Evolutionary conservation across 164 flowering plant genomes (phyloP).

Genomic region (Dillenia suffruticosa): DNA sequence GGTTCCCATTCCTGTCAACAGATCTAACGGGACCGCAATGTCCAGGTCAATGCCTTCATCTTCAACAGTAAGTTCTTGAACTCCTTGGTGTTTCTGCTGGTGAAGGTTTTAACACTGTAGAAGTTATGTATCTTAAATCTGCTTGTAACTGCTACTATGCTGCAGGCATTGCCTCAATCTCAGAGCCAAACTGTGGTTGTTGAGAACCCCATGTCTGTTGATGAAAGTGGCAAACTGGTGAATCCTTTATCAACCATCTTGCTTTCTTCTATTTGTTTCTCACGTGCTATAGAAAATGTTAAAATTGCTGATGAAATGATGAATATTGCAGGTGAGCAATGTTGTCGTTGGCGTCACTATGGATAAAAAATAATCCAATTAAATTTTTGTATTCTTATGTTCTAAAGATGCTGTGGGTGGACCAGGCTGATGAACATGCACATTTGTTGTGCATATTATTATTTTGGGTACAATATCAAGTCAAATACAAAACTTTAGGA

Average conservation of each 20-base stretch:
- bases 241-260: neutral
- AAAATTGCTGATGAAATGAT: neutral
- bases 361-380: conserved; percentile 41
- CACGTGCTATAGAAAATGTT: neutral
- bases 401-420: no score
- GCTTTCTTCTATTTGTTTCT: neutral
- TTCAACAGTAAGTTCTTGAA: conserved; percentile 50
- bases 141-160: neutral
- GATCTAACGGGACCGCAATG: conserved; percentile 47
- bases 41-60: conserved; percentile 46
- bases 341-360: conserved; percentile 95
- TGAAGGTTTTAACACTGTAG: neutral
- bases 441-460: no score
- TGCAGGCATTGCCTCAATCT: conserved; percentile 31
- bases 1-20: conserved; percentile 54
- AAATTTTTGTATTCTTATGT: no score
- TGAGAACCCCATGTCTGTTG: conserved; percentile 93
- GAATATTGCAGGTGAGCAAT: conserved; percentile 68
- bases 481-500: no score
- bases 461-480: no score
- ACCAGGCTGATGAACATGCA: no score
- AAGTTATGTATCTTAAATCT: neutral
- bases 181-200: conserved; percentile 88
- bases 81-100: neutral
- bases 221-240: conserved; percentile 93